These are phyloP conservation scores for Phylloporus rhodoxanthus DNA, from an alignment of 768 basidiomycete species.

Conservation along the genomic window DNA sequence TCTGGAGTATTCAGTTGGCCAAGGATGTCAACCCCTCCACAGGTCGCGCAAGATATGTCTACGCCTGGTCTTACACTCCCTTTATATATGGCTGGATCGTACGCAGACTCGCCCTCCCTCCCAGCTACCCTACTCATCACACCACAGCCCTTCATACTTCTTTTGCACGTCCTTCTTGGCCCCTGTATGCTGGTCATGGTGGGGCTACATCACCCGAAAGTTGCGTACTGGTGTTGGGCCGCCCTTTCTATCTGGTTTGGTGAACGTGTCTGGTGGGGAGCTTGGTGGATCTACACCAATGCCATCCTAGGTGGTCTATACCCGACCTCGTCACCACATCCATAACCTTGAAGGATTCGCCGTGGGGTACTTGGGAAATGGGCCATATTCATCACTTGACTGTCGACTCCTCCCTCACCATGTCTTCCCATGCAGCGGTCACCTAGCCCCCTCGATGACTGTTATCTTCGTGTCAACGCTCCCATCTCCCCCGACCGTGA, in stretches of 20 bases:
- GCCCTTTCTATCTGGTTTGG: conserved; percentile 57
- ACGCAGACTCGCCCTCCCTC: conserved; percentile 19
- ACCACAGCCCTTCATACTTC: conserved; percentile 46
- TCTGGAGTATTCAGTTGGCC: conserved; percentile 66
- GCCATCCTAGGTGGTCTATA: conserved; percentile 37
- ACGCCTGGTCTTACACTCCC: conserved; percentile 53
- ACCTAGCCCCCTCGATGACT: conserved; percentile 22
- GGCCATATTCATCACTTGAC: conserved; percentile 4
- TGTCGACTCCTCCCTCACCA: not conserved
- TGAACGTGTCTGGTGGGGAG: conserved; percentile 53
- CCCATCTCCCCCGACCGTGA: not conserved
- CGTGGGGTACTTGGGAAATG: conserved; percentile 26
- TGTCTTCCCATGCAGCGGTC: conserved; percentile 6
- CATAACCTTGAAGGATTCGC: not conserved
- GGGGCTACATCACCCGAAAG: conserved; percentile 61
- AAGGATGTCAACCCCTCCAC: conserved; percentile 42
- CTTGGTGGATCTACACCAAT: conserved; percentile 56
- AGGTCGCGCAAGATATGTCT: conserved; percentile 39
- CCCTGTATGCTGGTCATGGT: conserved; percentile 55
- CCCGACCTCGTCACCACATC: not conserved
- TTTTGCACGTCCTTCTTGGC: conserved; percentile 59
- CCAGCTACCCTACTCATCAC: conserved; percentile 1
- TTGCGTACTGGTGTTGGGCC: conserved; percentile 65
- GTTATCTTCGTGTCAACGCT: conserved; percentile 14
- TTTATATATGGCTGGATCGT: conserved; percentile 63